A percentile compares a stretch with the other conserved stretches of the same genome.
Conservation (phyloP, 345 rosid genomes). For the Microcos paniculata region DNA sequence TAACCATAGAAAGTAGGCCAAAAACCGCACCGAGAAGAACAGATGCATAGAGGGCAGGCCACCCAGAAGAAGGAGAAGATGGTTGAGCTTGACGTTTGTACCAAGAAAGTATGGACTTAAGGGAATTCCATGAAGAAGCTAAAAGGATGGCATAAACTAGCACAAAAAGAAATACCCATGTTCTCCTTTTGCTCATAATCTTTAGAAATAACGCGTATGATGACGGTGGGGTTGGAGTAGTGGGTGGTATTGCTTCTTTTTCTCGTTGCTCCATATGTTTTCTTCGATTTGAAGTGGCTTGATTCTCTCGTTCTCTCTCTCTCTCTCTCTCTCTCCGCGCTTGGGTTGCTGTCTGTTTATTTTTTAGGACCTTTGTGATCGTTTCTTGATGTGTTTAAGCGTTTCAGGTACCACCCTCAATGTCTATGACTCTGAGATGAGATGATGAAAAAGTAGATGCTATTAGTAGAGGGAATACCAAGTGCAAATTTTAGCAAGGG, state of each 20-base stretch:
- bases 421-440: neutral
- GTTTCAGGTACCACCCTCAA: neutral
- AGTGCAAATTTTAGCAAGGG: neutral
- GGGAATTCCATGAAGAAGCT: slow-evolving; percentile 68
- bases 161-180: slow-evolving; percentile 88
- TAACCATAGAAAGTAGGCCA: slow-evolving; percentile 81
- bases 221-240: slow-evolving; percentile 33
- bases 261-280: slow-evolving; percentile 36
- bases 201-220: slow-evolving; percentile 51
- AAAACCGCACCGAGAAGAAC: slow-evolving; percentile 83
- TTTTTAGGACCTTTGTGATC: neutral
- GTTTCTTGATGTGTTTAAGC: slow-evolving; percentile 5
- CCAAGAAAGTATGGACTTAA: slow-evolving; percentile 77
- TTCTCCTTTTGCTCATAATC: slow-evolving; percentile 91
- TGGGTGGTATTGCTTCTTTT: slow-evolving; percentile 12
- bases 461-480: slow-evolving; percentile 1
- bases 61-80: slow-evolving; percentile 40
- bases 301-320: neutral
- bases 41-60: slow-evolving; percentile 92
- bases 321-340: neutral
- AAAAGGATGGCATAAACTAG: slow-evolving; percentile 70
- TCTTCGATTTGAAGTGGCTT: slow-evolving; percentile 3
- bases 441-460: slow-evolving; percentile 2
- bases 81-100: slow-evolving; percentile 44
- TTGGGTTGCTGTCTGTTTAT: neutral